Evolutionary conservation across 305 asterid species (phyloP), one percentile per base, ranked within the genome.

Genomic region (Fraxinus dipetala): DNA sequence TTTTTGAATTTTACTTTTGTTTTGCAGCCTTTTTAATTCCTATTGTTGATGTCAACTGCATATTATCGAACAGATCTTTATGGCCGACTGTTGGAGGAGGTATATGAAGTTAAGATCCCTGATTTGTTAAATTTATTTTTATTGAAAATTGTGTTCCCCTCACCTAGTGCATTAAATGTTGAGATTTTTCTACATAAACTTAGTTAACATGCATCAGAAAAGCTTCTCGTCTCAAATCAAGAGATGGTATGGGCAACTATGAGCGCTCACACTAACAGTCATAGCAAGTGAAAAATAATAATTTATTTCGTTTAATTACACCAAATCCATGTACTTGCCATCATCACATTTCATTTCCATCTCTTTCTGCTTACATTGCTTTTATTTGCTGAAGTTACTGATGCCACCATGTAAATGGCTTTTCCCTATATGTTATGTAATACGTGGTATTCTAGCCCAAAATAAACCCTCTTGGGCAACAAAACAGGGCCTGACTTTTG

Each of bases 41-140:
- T 96, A 90, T 78, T 82, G 84, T 86, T 96, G 93, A 85, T 93
- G 96, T 96, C 98, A 82, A 93, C 98, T 54, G 96, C 98, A 78
- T 92, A 91, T 85, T 88, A 92, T 82, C 94, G 96, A 82, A 93
- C 91, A 67, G 97, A 93, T 87, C 91, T 96, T 75, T 94, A 94
- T 89, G 89, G 91, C 85, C 89, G 93, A 32, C 87, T 4, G 36
- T 83, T 96, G 90, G 90, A 90, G 82, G 91, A 93, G 97, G 97
- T 94, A 92, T 72, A 34, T 10, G 48, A 65, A 73, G 30, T 74
- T 82, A 63, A 69, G 70, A 72, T 81, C 63, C 79, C 75, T 72
- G 76, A 72, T 75, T 48, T 75, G n/a, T 82, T 14, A 35, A 30
- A 18, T 70, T 70, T 14, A 14, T 30, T 70, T 30, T 70, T 70